These are phyloP conservation scores for Pseudocercospora fijiensis DNA, from an alignment of 2,329 filamentous ascomycete species.

Conservation along the genomic window DNA sequence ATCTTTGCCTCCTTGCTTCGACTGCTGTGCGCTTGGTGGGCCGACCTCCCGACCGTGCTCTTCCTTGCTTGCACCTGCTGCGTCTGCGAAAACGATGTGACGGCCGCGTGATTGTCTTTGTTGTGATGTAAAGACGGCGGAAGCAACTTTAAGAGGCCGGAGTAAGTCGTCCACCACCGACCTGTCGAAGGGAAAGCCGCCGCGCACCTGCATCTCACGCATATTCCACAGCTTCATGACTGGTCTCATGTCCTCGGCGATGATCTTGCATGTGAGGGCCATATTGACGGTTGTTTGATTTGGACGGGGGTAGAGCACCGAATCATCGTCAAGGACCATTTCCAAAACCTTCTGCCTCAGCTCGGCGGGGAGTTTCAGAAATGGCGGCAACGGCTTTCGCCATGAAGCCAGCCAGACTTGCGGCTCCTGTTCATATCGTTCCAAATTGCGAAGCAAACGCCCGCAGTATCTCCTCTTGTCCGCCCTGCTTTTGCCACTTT, in stretches of 20 bases:
- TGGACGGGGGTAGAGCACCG: conserved; percentile 13
- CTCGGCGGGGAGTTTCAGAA: conserved; percentile 19
- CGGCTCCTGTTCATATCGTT: conserved; percentile 14
- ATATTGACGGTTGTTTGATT: conserved; percentile 10
- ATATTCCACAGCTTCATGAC: conserved; percentile 15
- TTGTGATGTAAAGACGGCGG: neutral
- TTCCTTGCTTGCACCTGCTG: neutral
- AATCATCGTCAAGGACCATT: conserved; percentile 16
- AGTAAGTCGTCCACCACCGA: neutral
- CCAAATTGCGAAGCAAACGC: conserved; percentile 15
- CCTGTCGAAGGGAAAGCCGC: conserved; percentile 1
- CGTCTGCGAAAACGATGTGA: neutral
- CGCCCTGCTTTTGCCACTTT: conserved; percentile 3
- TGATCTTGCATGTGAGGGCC: conserved; percentile 15
- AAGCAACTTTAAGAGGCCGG: neutral
- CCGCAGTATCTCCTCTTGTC: conserved; percentile 15
- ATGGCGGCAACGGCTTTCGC: conserved; percentile 7
- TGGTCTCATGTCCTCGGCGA: conserved; percentile 13
- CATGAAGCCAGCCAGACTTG: conserved; percentile 1
- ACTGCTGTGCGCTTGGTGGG: neutral
- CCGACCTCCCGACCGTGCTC: neutral
- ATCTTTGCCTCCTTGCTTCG: neutral
- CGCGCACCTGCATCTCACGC: conserved; percentile 4
- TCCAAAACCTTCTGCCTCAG: conserved; percentile 18
- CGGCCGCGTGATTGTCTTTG: neutral